Evolutionary conservation across 352 stramenopile genomes (phyloP).

Genomic region (Pythium phragmitis): DNA sequence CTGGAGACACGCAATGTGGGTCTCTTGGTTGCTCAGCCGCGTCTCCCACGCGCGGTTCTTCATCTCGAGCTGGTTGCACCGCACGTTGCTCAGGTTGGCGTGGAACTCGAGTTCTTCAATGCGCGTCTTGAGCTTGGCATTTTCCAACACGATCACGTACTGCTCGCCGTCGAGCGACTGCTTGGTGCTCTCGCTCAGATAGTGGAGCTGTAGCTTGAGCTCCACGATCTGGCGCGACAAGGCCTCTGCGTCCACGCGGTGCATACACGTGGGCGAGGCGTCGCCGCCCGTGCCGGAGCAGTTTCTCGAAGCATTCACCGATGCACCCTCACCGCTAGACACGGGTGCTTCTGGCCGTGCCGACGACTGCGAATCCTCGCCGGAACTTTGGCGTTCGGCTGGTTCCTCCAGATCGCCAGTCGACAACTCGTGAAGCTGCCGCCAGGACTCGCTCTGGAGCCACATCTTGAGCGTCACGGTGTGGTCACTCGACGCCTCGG

Average conservation of each 20-base stretch:
- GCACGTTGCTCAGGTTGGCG: slow-evolving; percentile 53
- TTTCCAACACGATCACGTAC: slow-evolving; percentile 64
- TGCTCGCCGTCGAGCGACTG: slow-evolving; percentile 57
- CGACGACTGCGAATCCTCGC: slow-evolving; percentile 1
- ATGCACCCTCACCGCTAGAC: neutral
- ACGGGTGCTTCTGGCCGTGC: neutral
- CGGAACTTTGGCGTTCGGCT: neutral
- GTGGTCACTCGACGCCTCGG: slow-evolving; percentile 11
- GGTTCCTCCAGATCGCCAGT: slow-evolving; percentile 6
- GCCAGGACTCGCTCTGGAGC: slow-evolving; percentile 43
- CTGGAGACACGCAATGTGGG: slow-evolving; percentile 67
- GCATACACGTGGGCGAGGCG: slow-evolving; percentile 35
- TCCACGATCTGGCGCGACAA: slow-evolving; percentile 71
- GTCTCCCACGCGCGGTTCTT: slow-evolving; percentile 70
- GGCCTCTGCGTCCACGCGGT: slow-evolving; percentile 54
- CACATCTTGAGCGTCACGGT: slow-evolving; percentile 50
- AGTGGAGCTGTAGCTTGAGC: slow-evolving; percentile 76
- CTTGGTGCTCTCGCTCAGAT: slow-evolving; percentile 62
- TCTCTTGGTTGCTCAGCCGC: slow-evolving; percentile 70
- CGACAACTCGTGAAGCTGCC: slow-evolving; percentile 19
- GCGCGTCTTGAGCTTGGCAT: slow-evolving; percentile 64
- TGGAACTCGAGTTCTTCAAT: slow-evolving; percentile 77
- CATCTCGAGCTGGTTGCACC: slow-evolving; percentile 64
- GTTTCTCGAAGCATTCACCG: neutral
- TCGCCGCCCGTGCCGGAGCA: slow-evolving; percentile 5